A percentile compares a stretch with the other conserved stretches of the same genome.
These are phyloP conservation scores for Botryobasidium botryosum DNA, from an alignment of 768 basidiomycete genomes.

Conservation along the genomic window DNA sequence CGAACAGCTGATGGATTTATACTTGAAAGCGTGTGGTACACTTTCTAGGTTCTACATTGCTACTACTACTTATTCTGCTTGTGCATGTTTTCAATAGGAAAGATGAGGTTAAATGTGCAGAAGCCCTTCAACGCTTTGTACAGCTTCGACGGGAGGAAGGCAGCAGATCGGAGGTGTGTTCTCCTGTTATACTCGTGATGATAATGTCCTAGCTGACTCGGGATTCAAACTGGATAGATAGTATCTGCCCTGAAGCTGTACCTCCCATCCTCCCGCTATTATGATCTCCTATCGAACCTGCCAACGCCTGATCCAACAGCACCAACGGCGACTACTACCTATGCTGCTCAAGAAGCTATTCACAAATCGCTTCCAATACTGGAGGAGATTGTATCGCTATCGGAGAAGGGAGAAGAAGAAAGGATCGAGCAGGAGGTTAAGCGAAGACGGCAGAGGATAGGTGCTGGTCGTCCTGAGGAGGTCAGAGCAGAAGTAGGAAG, in stretches of 20 bases:
- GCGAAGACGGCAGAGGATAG: conserved; percentile 61
- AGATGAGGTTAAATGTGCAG: conserved; percentile 66
- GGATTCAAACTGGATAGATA: conserved; percentile 28
- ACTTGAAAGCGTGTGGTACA: conserved; percentile 36
- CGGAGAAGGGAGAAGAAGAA: conserved; percentile 46
- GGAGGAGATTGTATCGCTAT: conserved; percentile 48
- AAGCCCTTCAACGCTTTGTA: conserved; percentile 61
- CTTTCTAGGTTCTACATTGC: not conserved
- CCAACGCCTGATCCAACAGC: conserved; percentile 64
- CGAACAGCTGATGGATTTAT: conserved; percentile 37
- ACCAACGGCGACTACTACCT: conserved; percentile 44
- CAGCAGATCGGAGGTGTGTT: conserved; percentile 36
- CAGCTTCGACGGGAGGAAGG: conserved; percentile 44
- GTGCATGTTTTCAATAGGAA: conserved; percentile 26
- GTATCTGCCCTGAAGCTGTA: conserved; percentile 47
- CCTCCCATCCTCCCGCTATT: conserved; percentile 57
- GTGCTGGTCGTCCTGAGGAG: conserved; percentile 41
- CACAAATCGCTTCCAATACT: conserved; percentile 54
- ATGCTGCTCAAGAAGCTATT: conserved; percentile 39
- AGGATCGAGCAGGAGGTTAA: conserved; percentile 49
- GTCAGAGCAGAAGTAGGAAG: conserved; percentile 44
- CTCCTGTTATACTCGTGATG: not conserved
- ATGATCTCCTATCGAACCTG: conserved; percentile 41
- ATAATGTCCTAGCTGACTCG: not conserved
- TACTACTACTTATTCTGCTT: conserved; percentile 1